Base-by-base conservation (phyloP, 805 yeast genomes). In the Ogataea trehaloabstinens region DNA sequence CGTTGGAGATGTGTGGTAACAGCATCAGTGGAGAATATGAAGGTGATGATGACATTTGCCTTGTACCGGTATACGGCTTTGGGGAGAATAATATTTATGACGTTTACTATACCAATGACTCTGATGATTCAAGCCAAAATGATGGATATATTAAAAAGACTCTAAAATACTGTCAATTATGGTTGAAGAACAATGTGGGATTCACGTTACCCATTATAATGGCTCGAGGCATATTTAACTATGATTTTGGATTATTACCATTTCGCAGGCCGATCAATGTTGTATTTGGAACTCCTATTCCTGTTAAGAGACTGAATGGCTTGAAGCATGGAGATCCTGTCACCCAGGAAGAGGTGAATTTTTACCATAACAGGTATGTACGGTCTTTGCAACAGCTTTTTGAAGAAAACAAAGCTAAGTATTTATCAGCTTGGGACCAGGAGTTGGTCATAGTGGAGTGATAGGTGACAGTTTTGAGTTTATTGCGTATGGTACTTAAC, bases 141-240 rank as follows among this genome's bases (percentile, higher is more conserved):
- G 48, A 64, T 16, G 49, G 48, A 6, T 45, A 72, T 24, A 20
- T 24, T 52, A 74, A 29, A 25, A 53, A 36, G 15, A 52, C 59
- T 58, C 73, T 73, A 19, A 73, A 78, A 52, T 65, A 67, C 39
- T 58, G 84, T 37, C 98, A 91, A 60, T 60, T 73, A 24, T 77
- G 87, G 79, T 58, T 91, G 55, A 91, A 93, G 53, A 67, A 67
- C 20, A 70, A 65, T 25, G 72, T 80, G 37, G 93, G 91, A 1
- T 91, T 91, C 62, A 90, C 99, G 0, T 54, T 93, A 4, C 99
- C 99, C 1, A 76, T 93, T 34, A 85, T 93, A 64, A 82, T 86
- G 57, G 96, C 96, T 1, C 70, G 98, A 31, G 97, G 98, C 0
- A 70, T 93, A 1, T 90, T 91, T 64, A 87, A 91, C 53, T 86